Percentiles rank a stretch among this genome's conserved stretches.
phyloP scores from a whole-genome alignment of 495 filamentous ascomycete genomes.

The Lophiostoma macrostomum region DNA sequence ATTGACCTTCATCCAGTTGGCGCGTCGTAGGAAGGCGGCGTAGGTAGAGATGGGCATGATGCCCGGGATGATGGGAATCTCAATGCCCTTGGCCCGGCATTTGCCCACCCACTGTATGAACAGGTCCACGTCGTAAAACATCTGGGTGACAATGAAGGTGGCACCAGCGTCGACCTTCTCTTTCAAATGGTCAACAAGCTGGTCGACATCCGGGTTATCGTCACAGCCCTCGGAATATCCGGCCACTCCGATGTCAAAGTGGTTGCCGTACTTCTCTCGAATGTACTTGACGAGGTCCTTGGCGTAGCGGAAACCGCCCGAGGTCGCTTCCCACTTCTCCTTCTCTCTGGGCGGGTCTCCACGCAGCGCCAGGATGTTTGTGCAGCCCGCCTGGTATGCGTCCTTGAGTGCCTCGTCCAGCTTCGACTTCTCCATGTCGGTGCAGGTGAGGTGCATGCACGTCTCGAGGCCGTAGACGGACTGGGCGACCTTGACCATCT shows the following conservation, averaged over 20 bases:
- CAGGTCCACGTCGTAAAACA: slow-evolving; percentile 98
- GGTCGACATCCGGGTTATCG: slow-evolving; percentile 80
- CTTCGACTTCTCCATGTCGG: slow-evolving; percentile 90
- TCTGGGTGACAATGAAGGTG: slow-evolving; percentile 93
- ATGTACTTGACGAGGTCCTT: slow-evolving; percentile 94
- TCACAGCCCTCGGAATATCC: slow-evolving; percentile 97
- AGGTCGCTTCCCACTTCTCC: slow-evolving; percentile 85
- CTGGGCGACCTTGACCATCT: slow-evolving; percentile 97
- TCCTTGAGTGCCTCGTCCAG: slow-evolving; percentile 83
- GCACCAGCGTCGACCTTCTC: slow-evolving; percentile 96
- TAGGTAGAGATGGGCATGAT: slow-evolving; percentile 99
- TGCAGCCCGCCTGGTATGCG: slow-evolving; percentile 93
- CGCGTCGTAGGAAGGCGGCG: slow-evolving; percentile 82
- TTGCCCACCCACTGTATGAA: slow-evolving; percentile 88
- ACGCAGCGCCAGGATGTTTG: slow-evolving; percentile 92
- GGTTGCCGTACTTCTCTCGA: slow-evolving; percentile 79
- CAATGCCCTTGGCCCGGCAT: slow-evolving; percentile 79
- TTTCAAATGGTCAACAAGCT: slow-evolving; percentile 88
- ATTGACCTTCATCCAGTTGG: slow-evolving; percentile 80
- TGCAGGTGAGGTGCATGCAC: slow-evolving; percentile 99
- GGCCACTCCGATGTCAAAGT: slow-evolving; percentile 97
- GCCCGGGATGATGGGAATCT: slow-evolving; percentile 87
- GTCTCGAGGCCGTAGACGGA: slow-evolving; percentile 96
- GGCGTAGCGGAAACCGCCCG: slow-evolving; percentile 86
- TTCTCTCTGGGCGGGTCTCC: slow-evolving; percentile 94